These are phyloP conservation scores for Podospora comata DNA, from an alignment of 495 filamentous ascomycete genomes.

Conservation along the genomic window DNA sequence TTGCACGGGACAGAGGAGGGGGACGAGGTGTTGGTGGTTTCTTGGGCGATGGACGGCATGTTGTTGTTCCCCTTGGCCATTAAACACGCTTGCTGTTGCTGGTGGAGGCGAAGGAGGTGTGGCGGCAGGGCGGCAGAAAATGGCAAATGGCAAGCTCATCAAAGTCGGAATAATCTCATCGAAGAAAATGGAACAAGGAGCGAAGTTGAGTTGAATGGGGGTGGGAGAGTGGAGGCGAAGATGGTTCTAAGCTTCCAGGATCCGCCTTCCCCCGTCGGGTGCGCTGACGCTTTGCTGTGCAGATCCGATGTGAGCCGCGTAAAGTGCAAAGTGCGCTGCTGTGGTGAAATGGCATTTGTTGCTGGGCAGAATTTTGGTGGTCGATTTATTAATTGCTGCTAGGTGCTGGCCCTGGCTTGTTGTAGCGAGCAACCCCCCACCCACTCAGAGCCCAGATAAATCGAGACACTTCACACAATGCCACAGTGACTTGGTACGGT, in stretches of 20 bases:
- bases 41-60: slow-evolving; percentile 37
- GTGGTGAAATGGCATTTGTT: neutral
- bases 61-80: slow-evolving; percentile 1
- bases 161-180: neutral
- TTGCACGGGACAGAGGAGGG: slow-evolving; percentile 29
- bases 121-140: neutral
- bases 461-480: neutral
- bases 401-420: neutral
- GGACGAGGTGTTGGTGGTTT: slow-evolving; percentile 9
- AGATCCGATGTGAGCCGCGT: neutral
- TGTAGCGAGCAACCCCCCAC: neutral
- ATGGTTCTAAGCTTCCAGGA: neutral
- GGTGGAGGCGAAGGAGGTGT: neutral
- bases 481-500: neutral
- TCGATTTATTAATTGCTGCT: neutral
- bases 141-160: neutral
- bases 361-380: neutral
- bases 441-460: neutral
- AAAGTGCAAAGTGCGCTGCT: neutral
- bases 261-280: slow-evolving; percentile 2
- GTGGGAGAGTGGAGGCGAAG: slow-evolving; percentile 7
- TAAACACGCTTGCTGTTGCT: neutral
- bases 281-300: neutral
- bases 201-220: neutral
- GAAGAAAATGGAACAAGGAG: slow-evolving; percentile 4